phyloP scores from a whole-genome alignment of 2,329 filamentous ascomycete species.

The Hirsutella thompsonii region DNA sequence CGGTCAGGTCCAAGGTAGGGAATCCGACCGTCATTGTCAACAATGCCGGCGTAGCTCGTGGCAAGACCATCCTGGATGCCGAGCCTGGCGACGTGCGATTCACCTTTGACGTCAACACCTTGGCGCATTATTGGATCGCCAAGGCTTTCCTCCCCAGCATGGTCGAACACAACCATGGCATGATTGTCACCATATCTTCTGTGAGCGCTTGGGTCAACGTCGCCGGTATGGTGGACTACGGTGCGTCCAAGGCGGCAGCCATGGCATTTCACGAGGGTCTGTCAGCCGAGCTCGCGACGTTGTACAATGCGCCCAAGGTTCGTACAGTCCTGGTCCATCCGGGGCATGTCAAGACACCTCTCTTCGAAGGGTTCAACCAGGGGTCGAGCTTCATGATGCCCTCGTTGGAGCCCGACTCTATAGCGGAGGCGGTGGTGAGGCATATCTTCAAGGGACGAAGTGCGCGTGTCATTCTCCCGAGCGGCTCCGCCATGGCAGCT shows the following conservation, averaged over 20 bases:
- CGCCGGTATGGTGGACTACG: constrained; percentile 56
- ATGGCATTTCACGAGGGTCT: constrained; percentile 57
- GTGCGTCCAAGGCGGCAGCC: constrained; percentile 51
- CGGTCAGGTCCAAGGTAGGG: constrained; percentile 43
- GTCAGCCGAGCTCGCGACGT: constrained; percentile 40
- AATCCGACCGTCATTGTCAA: constrained; percentile 59
- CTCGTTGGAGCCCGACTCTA: constrained; percentile 24
- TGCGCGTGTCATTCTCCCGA: constrained; percentile 34
- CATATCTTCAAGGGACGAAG: constrained; percentile 35
- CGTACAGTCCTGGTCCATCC: constrained; percentile 55
- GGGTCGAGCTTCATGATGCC: constrained; percentile 23
- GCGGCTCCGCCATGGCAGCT: constrained; percentile 25
- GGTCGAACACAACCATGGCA: constrained; percentile 52
- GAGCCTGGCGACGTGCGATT: constrained; percentile 46
- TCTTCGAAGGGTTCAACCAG: constrained; percentile 39
- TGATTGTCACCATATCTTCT: constrained; percentile 58
- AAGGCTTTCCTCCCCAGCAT: constrained; percentile 57
- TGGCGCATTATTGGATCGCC: constrained; percentile 54
- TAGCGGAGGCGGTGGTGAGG: constrained; percentile 33
- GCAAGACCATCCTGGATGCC: constrained; percentile 46
- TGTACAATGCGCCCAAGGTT: constrained; percentile 50
- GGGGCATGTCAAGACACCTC: constrained; percentile 21
- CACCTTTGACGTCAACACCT: constrained; percentile 59
- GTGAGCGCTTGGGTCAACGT: constrained; percentile 47
- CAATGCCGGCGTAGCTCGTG: constrained; percentile 53